Evolutionary conservation across 257 asterid genomes (phyloP).

Genomic region (Primulina tabacum): DNA sequence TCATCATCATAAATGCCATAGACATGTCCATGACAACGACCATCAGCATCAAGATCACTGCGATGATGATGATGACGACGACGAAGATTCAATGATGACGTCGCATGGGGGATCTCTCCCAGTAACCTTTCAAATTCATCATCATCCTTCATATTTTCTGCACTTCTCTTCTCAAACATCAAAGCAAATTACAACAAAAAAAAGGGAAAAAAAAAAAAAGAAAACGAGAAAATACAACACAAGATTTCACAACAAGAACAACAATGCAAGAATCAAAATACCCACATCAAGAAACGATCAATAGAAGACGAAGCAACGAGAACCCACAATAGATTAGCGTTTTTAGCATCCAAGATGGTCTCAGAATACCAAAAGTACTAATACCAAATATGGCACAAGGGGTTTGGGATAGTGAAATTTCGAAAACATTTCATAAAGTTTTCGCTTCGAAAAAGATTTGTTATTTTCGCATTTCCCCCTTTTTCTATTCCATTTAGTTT

Average conservation of each 20-base stretch:
- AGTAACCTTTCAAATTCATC: constrained; percentile 74
- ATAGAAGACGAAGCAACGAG: constrained; percentile 22
- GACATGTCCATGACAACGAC: constrained; percentile 26
- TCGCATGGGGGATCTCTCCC: constrained; percentile 84
- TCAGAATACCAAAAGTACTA: constrained; percentile 34
- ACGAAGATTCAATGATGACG: constrained; percentile 47
- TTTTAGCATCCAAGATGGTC: constrained; percentile 44
- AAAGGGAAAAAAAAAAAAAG: not conserved
- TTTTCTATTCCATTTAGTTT: constrained; percentile 41
- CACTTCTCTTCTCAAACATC: constrained; percentile 33
- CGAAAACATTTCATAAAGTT: constrained; percentile 36
- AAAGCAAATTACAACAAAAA: constrained; percentile 24
- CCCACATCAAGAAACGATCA: constrained; percentile 33
- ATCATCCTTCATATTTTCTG: constrained; percentile 54
- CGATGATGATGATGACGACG: constrained; percentile 32
- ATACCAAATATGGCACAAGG: constrained; percentile 36
- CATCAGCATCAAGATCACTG: constrained; percentile 21
- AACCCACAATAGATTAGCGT: constrained; percentile 37
- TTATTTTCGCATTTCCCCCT: constrained; percentile 15
- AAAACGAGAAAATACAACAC: constrained; percentile 23
- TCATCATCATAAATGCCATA: constrained; percentile 41
- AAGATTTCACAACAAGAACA: constrained; percentile 30
- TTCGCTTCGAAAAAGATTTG: constrained; percentile 22
- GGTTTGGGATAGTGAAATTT: constrained; percentile 34
- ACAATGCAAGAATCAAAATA: constrained; percentile 31